Base-by-base conservation (phyloP, 352 stramenopile species). In the Phytophthora hybrid region DNA sequence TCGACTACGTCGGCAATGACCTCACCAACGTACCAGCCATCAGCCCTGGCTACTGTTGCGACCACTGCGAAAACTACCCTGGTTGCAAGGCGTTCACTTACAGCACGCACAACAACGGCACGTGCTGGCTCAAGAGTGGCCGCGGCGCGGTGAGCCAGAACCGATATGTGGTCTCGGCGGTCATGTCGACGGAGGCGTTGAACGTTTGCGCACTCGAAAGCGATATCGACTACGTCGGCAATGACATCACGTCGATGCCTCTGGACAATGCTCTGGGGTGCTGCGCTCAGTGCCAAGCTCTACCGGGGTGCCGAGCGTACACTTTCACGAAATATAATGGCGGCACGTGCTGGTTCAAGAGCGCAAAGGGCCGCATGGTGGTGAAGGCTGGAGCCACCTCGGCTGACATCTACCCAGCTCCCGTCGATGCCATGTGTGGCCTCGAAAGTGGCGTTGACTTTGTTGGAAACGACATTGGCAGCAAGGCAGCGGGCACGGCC, bases 261-360 rank as follows among this genome's bases (percentile, higher is more conserved):
- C 29, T 60, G 54, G 31, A n/a, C 31, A 29, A 31, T 18, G 54
- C 54, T 16, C 29, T 49, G 29, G 54, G 54, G 5, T 57, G 60
- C 47, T 59, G 60, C 23, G 44, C 44, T 6, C 60, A 56, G 46
- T 67, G 60, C 29, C 39, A 46, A 46, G 32, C 46, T 46, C 31
- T 46, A 19, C 47, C 39, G 13, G 63, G 53, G 5, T 70, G 63
- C 26, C 63, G 53, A n/a, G 63, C 63, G 11, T 70, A 37, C 52
- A 58, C 63, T 18, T 57, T 23, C 37, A 70, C 23, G 41, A 76
- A 79, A 47, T 67, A 59, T 69, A 77, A 78, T 21, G 72, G 73
- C 26, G 81, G 81, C 19, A 84, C 76, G 37, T 89, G 82, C 73
- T 89, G 78, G 77, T 68, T 89, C 65, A 87, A 89, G 78, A 83